phyloP scores from a whole-genome alignment of 139 green algal species.

The Chlamydomonas schloesseri region DNA sequence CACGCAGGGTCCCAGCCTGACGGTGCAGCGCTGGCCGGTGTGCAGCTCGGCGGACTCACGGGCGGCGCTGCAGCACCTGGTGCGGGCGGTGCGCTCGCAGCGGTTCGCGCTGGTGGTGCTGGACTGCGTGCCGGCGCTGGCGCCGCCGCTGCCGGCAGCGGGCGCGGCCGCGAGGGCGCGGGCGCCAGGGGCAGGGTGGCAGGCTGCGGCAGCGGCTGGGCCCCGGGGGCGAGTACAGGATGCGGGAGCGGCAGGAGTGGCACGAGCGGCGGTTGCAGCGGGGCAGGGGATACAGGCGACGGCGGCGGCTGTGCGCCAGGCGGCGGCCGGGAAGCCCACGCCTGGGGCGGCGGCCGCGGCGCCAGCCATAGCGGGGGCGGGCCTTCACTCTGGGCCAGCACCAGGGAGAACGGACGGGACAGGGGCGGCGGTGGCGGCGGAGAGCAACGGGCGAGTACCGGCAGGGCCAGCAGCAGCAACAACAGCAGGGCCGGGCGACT shows the following conservation, averaged over 20 bases:
- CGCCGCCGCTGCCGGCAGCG: background rate
- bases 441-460: too few species aligned
- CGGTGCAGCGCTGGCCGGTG: background rate
- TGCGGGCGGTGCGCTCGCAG: constrained; percentile 3
- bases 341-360: too few species aligned
- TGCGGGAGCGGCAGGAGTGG: background rate
- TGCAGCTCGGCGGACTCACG: background rate
- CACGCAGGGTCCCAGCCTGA: background rate
- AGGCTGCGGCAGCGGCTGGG: background rate
- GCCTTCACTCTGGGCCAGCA: too few species aligned
- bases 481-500: background rate
- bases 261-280: background rate
- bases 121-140: constrained; percentile 11
- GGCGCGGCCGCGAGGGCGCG: background rate
- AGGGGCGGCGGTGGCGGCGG: too few species aligned
- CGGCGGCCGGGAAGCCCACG: too few species aligned
- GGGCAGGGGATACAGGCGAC: too few species aligned
- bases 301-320: too few species aligned
- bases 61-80: background rate
- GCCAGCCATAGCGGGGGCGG: too few species aligned
- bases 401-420: too few species aligned
- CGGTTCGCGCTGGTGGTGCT: constrained; percentile 9
- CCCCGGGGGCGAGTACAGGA: too few species aligned
- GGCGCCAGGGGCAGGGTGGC: too few species aligned
- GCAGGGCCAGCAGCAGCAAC: background rate